Base-by-base conservation (phyloP, 176 grass and related monocot genomes). In the Ensete ventricosum region DNA sequence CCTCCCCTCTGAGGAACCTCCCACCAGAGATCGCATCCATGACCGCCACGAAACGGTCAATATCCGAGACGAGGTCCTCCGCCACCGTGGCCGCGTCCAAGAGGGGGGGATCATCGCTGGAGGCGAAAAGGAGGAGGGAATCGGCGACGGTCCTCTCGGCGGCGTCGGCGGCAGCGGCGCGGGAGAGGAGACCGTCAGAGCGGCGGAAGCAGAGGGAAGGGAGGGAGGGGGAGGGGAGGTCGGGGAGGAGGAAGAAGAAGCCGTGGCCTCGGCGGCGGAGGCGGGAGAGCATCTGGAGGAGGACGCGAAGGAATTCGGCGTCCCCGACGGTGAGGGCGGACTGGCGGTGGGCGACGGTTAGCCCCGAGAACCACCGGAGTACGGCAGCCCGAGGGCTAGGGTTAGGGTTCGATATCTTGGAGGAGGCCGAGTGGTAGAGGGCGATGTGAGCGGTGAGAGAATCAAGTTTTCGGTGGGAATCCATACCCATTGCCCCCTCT, bases 401-500 rank as follows among this genome's bases (percentile, higher is more conserved):
- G 24, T 24, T 22, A 21, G 79, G 1, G 77, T 65, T 21, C 20
- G 53, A 62, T 22, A 82, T 63, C 75, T 72, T 87, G 55, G 87
- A 75, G 77, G 55, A 79, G 11, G 85, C 69, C 57, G 86, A 69
- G 82, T 93, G 88, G 88, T 90, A 98, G 75, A 98, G 88, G 73
- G 90, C 87, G 84, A 98, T 88, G 82, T 98, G 94, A 7, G 90
- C 79, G 9, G 90, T 98, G 75, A 98, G 90, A 58, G 90, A 89
- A 57, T 98, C 88, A 52, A 89, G 74, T 79, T 84, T 77, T 75
- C 82, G 87, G 29, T 79, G 90, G 70, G 73, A 50, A 50, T 51
- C 48, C 67, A 70, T 70, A 22, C 3, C 43, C 67, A 21, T 70
- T 11, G 10, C 13, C 67, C 21, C 67, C n/a, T n/a, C n/a, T n/a